Percentiles rank a stretch among this genome's conserved stretches.
These are phyloP conservation scores for Penicillium sp. DNA, from an alignment of 2,329 filamentous ascomycete genomes.

Conservation along the genomic window DNA sequence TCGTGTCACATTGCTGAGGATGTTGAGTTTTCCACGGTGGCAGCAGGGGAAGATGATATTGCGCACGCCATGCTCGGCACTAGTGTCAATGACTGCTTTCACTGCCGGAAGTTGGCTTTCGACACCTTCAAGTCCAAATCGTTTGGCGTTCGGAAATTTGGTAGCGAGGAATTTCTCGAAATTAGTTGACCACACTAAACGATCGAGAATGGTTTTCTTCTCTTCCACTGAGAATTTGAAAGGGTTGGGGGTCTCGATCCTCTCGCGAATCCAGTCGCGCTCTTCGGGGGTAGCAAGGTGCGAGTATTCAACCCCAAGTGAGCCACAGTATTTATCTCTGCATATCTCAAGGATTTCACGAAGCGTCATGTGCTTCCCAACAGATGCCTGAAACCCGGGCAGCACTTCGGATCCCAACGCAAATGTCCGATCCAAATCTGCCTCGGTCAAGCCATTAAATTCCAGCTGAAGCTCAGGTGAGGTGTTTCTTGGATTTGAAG, in stretches of 20 bases:
- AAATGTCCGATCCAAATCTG: slow-evolving; percentile 90
- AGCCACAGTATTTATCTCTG: slow-evolving; percentile 94
- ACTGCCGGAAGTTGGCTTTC: slow-evolving; percentile 97
- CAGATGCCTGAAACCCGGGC: slow-evolving; percentile 86
- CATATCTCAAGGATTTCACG: slow-evolving; percentile 91
- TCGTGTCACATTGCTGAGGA: slow-evolving; percentile 95
- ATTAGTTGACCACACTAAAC: slow-evolving; percentile 96
- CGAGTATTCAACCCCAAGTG: slow-evolving; percentile 98
- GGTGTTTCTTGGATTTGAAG: slow-evolving; percentile 87
- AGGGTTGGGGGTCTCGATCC: slow-evolving; percentile 87
- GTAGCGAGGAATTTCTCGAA: slow-evolving; percentile 94
- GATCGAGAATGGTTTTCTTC: slow-evolving; percentile 95
- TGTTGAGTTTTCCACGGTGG: slow-evolving; percentile 95
- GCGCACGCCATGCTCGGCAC: slow-evolving; percentile 97
- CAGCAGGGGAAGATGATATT: slow-evolving; percentile 95
- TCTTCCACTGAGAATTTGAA: slow-evolving; percentile 98
- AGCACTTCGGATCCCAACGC: slow-evolving; percentile 91
- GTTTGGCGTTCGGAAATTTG: slow-evolving; percentile 99
- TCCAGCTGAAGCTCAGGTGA: slow-evolving; percentile 81
- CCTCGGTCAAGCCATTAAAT: slow-evolving; percentile 92
- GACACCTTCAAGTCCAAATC: slow-evolving; percentile 96
- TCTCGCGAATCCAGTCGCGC: slow-evolving; percentile 97
- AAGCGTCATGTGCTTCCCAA: slow-evolving; percentile 92
- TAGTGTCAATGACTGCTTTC: slow-evolving; percentile 98
- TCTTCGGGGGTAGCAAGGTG: slow-evolving; percentile 96